Percentiles rank a stretch among this genome's conserved stretches.
phyloP scores from a whole-genome alignment of 2,329 filamentous ascomycete genomes.

The Fusarium sp. region DNA sequence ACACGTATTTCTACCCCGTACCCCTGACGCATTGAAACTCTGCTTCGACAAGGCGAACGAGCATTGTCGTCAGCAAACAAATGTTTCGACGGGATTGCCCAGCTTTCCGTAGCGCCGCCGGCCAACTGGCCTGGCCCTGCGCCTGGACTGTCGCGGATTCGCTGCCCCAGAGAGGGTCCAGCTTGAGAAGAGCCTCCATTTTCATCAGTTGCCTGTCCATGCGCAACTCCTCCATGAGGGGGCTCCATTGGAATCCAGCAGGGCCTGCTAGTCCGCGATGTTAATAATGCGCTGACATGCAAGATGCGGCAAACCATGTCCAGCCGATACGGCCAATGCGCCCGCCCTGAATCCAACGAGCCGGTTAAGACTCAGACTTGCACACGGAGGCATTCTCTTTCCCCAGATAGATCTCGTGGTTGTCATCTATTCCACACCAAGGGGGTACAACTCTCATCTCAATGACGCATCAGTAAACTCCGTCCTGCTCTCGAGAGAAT shows the following conservation, averaged over 20 bases:
- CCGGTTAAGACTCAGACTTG: slow-evolving; percentile 26
- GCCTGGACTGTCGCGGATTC: slow-evolving; percentile 22
- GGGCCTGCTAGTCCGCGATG: slow-evolving; percentile 19
- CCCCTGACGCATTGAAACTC: slow-evolving; percentile 18
- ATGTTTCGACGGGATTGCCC: slow-evolving; percentile 18
- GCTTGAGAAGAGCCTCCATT: slow-evolving; percentile 19
- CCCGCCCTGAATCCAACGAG: slow-evolving; percentile 37
- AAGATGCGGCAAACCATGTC: slow-evolving; percentile 33
- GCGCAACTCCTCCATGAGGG: slow-evolving; percentile 14
- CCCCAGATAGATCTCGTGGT: neutral
- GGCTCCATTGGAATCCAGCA: slow-evolving; percentile 8
- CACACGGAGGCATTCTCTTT: slow-evolving; percentile 9
- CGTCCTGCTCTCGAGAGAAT: neutral
- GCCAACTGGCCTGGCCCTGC: slow-evolving; percentile 21
- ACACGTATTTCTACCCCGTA: slow-evolving; percentile 3
- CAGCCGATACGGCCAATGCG: slow-evolving; percentile 36
- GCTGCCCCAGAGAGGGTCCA: slow-evolving; percentile 8
- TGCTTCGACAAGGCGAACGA: slow-evolving; percentile 18
- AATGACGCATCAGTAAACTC: neutral
- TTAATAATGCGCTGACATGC: slow-evolving; percentile 29
- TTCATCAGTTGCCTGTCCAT: slow-evolving; percentile 20
- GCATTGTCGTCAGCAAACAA: slow-evolving; percentile 2
- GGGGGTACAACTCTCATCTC: neutral
- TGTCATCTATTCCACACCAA: neutral
- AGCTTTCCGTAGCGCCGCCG: slow-evolving; percentile 20